These are phyloP conservation scores for Neofusicoccum ribis DNA, from an alignment of 2,329 filamentous ascomycete genomes.

Conservation along the genomic window DNA sequence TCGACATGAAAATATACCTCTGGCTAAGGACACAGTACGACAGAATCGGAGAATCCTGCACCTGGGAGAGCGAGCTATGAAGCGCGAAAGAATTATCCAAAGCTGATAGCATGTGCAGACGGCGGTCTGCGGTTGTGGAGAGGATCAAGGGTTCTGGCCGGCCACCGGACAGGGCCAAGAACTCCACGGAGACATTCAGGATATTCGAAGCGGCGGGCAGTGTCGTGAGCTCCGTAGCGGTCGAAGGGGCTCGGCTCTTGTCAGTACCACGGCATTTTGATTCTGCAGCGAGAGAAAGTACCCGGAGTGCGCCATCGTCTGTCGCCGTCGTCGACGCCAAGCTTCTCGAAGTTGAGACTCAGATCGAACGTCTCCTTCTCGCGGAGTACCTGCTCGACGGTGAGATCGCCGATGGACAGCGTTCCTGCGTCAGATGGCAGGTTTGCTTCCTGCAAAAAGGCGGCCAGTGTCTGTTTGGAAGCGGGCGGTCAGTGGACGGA, in stretches of 20 bases:
- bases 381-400: constrained; percentile 60
- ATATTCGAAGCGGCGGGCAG: constrained; percentile 55
- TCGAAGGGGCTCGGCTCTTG: constrained; percentile 45
- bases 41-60: constrained; percentile 56
- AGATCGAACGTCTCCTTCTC: constrained; percentile 62
- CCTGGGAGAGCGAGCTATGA: constrained; percentile 37
- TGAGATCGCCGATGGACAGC: constrained; percentile 47
- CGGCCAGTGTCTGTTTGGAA: constrained; percentile 52
- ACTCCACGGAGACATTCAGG: constrained; percentile 50
- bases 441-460: constrained; percentile 59
- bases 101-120: constrained; percentile 47
- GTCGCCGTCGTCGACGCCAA: constrained; percentile 46
- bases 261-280: background rate
- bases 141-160: constrained; percentile 30
- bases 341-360: constrained; percentile 56
- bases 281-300: constrained; percentile 28
- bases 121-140: constrained; percentile 40
- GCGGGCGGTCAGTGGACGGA: constrained; percentile 8
- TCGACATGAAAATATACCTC: constrained; percentile 53
- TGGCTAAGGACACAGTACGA: constrained; percentile 48
- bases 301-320: constrained; percentile 50
- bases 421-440: constrained; percentile 52
- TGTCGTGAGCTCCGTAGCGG: constrained; percentile 42
- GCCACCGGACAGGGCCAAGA: constrained; percentile 29
- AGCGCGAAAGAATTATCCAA: constrained; percentile 34